These are phyloP conservation scores for Pichia sp. DNA, from an alignment of 1,139 yeast genomes.

Conservation along the genomic window DNA sequence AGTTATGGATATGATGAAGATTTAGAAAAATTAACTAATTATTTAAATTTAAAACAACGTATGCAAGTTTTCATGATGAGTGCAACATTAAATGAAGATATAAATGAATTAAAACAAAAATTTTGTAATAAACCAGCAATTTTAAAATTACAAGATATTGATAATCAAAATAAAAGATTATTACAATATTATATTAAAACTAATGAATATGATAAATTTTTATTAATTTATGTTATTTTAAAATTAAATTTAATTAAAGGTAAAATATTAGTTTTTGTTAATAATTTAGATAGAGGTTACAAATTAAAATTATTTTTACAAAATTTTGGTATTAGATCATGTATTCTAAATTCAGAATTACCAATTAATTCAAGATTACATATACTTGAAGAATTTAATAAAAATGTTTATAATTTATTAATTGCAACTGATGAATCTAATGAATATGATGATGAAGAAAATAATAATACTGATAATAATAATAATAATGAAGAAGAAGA, in stretches of 20 bases:
- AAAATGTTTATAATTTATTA: conserved; percentile 75
- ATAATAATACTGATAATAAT: too few species aligned
- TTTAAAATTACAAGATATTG: conserved; percentile 64
- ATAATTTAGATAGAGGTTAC: conserved; percentile 92
- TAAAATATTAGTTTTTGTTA: conserved; percentile 84
- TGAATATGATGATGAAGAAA: conserved; percentile 38
- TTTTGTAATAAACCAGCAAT: conserved; percentile 87
- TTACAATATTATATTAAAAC: conserved; percentile 84
- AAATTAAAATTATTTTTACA: conserved; percentile 84
- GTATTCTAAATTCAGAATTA: conserved; percentile 86
- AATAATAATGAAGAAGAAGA: conserved; percentile 42
- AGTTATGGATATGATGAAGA: conserved; percentile 92
- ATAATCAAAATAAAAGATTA: conserved; percentile 51
- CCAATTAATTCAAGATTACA: conserved; percentile 92
- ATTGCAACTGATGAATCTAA: conserved; percentile 94
- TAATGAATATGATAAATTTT: conserved; percentile 85
- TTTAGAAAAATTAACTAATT: conserved; percentile 50
- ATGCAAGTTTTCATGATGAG: conserved; percentile 93
- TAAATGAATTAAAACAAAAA: conserved; percentile 63
- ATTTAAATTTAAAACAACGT: conserved; percentile 64
- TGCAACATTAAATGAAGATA: conserved; percentile 88
- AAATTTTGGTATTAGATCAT: conserved; percentile 87
- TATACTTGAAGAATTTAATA: conserved; percentile 92
- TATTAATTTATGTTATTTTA: conserved; percentile 85
- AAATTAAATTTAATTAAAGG: conserved; percentile 87